A percentile compares a stretch with the other conserved stretches of the same genome.
Conservation (phyloP, 2,329 filamentous ascomycete species). For the Tolypocladium capitatum region DNA sequence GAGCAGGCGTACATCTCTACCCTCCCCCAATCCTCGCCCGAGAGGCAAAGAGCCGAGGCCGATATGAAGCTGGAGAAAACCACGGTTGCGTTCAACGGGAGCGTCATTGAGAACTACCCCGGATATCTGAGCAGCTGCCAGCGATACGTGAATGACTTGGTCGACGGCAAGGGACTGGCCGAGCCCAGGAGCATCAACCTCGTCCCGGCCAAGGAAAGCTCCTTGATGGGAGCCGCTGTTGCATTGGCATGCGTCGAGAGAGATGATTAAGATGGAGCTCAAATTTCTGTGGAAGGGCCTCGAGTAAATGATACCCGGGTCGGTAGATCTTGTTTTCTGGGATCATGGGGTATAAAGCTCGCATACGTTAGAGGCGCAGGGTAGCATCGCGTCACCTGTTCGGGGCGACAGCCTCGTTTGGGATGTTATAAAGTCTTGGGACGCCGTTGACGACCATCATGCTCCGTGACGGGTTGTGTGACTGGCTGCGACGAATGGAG, state of each 20-base stretch:
- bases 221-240: conserved; percentile 62
- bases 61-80: conserved; percentile 35
- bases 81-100: conserved; percentile 65
- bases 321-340: not conserved
- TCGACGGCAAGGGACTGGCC: conserved; percentile 21
- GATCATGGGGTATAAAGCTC: conserved; percentile 3
- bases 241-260: conserved; percentile 37
- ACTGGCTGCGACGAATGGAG: too few species aligned
- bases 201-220: conserved; percentile 60
- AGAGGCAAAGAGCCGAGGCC: conserved; percentile 33
- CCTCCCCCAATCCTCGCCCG: conserved; percentile 16
- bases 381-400: conserved; percentile 6
- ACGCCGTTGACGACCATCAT: too few species aligned
- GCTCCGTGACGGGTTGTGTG: too few species aligned
- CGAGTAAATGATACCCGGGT: not conserved
- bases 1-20: conserved; percentile 22
- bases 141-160: conserved; percentile 46
- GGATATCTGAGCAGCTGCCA: conserved; percentile 51
- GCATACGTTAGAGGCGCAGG: conserved; percentile 9
- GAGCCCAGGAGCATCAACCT: conserved; percentile 39
- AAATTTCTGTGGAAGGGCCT: not conserved
- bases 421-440: conserved; percentile 1
- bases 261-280: not conserved
- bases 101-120: conserved; percentile 68
- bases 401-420: not conserved